phyloP scores from a whole-genome alignment of 352 stramenopile species.

The Detonula confervacea region DNA sequence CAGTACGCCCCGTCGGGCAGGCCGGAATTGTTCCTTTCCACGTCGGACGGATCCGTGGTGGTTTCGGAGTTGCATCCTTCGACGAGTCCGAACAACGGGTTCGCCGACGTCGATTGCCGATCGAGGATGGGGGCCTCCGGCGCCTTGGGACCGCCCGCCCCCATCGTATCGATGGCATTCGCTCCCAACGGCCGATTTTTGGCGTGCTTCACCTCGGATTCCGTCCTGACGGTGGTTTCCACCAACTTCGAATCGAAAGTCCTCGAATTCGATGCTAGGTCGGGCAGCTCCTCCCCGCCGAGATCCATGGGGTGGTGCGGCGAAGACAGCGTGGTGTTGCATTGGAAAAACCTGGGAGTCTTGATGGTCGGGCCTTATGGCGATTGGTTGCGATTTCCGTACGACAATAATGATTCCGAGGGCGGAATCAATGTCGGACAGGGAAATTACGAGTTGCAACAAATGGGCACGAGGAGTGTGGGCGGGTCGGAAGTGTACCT shows the following conservation, averaged over 20 bases:
- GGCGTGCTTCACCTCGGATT: conserved; percentile 93
- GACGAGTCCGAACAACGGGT: conserved; percentile 57
- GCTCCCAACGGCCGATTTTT: conserved; percentile 95
- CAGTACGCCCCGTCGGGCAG: conserved; percentile 90
- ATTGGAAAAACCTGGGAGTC: conserved; percentile 83
- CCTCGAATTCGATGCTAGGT: conserved; percentile 86
- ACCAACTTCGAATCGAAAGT: conserved; percentile 95
- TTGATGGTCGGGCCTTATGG: conserved; percentile 84
- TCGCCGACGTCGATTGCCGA: conserved; percentile 79
- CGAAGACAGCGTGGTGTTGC: conserved; percentile 80
- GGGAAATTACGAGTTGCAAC: not conserved
- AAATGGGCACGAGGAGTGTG: not conserved
- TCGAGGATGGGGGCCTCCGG: conserved; percentile 72
- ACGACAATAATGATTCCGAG: conserved; percentile 48
- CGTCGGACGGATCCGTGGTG: conserved; percentile 90
- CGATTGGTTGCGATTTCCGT: conserved; percentile 82
- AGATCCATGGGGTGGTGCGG: conserved; percentile 85
- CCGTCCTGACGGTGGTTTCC: conserved; percentile 93
- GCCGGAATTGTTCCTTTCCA: conserved; percentile 93
- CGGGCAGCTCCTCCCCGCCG: conserved; percentile 69
- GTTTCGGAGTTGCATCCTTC: conserved; percentile 63
- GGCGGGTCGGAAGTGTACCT: conserved; percentile 63
- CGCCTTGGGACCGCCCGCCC: conserved; percentile 58
- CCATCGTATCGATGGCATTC: conserved; percentile 92
- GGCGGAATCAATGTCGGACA: conserved; percentile 6